phyloP scores from a whole-genome alignment of 2,329 filamentous ascomycete species.

The Fusarium sp. region DNA sequence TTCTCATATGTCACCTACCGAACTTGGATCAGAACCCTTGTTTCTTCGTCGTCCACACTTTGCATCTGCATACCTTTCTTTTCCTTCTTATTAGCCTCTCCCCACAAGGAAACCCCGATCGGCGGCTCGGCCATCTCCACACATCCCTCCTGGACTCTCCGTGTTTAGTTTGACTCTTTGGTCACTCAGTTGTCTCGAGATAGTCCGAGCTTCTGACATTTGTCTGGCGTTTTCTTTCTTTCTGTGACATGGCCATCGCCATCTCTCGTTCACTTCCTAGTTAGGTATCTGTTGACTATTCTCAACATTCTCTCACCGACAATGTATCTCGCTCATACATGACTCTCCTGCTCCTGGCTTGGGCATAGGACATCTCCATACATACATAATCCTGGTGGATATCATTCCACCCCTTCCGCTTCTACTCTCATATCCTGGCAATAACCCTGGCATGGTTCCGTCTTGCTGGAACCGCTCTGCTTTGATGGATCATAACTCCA shows the following conservation, averaged over 20 bases:
- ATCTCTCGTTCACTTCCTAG: not conserved
- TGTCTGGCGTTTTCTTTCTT: not conserved
- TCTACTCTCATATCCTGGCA: slow-evolving; percentile 24
- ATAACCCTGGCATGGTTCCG: slow-evolving; percentile 35
- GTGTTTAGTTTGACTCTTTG: slow-evolving; percentile 4
- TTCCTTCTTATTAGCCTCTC: slow-evolving; percentile 19
- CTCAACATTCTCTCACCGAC: not conserved
- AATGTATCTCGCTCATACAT: slow-evolving; percentile 1
- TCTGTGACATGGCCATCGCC: slow-evolving; percentile 13
- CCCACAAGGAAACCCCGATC: slow-evolving; percentile 32
- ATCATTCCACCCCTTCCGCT: slow-evolving; percentile 28
- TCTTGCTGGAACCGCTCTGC: slow-evolving; percentile 30
- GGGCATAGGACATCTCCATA: slow-evolving; percentile 16
- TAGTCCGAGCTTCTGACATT: slow-evolving; percentile 16
- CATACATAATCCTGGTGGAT: slow-evolving; percentile 27
- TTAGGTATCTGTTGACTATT: not conserved
- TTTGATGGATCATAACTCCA: slow-evolving; percentile 29
- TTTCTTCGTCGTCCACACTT: slow-evolving; percentile 34
- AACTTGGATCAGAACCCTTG: slow-evolving; percentile 21
- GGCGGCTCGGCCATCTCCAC: slow-evolving; percentile 30
- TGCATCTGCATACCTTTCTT: slow-evolving; percentile 5
- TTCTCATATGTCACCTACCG: slow-evolving; percentile 26
- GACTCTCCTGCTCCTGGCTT: not conserved
- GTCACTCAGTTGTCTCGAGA: slow-evolving; percentile 21
- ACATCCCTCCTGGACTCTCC: slow-evolving; percentile 4